Base-by-base conservation (phyloP, 192 early-diverging fungal genomes). In the Coemansia nantahalensis region DNA sequence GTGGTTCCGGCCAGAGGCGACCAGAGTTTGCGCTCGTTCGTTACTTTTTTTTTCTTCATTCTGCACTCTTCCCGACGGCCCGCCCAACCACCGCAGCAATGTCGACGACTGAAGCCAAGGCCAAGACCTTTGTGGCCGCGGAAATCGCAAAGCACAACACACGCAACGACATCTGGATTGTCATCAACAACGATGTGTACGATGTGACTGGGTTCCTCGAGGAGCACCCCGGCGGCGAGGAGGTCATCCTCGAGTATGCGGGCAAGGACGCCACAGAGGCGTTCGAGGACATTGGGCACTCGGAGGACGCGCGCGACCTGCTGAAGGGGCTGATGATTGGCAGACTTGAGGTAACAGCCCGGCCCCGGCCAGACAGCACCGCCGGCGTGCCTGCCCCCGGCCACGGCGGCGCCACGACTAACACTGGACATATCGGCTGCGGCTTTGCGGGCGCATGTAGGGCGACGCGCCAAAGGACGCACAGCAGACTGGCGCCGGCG, bases 191-290 rank as follows among this genome's bases (percentile, higher is more conserved):
- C 48, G 88, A 88, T 52, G 91, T 92, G 38, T 89, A 88, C 67
- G 82, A 91, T 62, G 80, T 88, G 55, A 84, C 89, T 39, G 73
- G 79, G 26, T 91, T 91, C 54, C 80, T 89, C 50, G 86, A 89
- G 59, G 87, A 96, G 89, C 95, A 98, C 69, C 95, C 95, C 19
- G 95, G 95, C 67, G 95, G 95, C 65, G 95, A 95, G 77, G 95
- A 98, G 69, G 90, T 98, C 13, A 77, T 98, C 54, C 60, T 94
- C 37, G 95, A 95, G 73, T 82, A 87, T 56, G 92, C 84, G 43
- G 95, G 91, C 69, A 81, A 80, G 55, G 93, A 98, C 68, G 89
- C 91, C 26, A 90, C 89, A 34, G 92, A 88, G 57, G 86, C 91
- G 18, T 98, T 98, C 79, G 92, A 98, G 48, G 93, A 95, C 68